Base-by-base conservation (phyloP, 2,329 filamentous ascomycete genomes). In the Xylaria polymorpha region DNA sequence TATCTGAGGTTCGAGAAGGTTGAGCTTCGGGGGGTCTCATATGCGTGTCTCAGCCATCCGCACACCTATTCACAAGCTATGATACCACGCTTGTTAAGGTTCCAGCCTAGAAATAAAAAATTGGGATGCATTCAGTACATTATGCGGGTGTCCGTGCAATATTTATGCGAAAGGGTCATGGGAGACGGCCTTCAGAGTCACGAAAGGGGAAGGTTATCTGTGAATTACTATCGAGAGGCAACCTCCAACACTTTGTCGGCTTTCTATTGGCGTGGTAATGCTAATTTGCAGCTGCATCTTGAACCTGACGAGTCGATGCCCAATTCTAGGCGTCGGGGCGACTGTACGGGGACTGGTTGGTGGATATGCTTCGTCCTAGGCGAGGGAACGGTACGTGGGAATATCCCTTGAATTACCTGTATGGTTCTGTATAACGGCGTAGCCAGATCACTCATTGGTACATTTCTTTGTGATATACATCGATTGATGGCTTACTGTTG, bases 181-280 rank as follows among this genome's bases (percentile, higher is more conserved):
- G 41, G 20, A 12, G 46, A 41, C 12, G 39, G 55, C 39, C n/a
- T 9, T 61, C 18, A n/a, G 35, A 7, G 35, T n/a, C 61, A 64
- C 66, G 14, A 68, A 64, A 60, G 29, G 56, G 61, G 61, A 64
- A 61, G 59, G 59, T 63, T 64, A 56, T 50, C 35, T 32, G 29
- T n/a, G 20, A 10, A 43, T 25, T 1, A n/a, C 22, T 56, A 56
- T 43, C 22, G 44, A 61, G 18, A 50, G 20, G n/a, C 8, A 51
- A 48, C 50, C 50, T 44, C 43, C 32, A 57, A 18, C 61, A 22
- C 14, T 10, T 4, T 14, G 22, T 18, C 48, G 41, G 39, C 32
- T 61, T 29, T 18, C 20, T 20, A 57, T 60, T 56, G 50, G 56
- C 20, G 44, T 60, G 14, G 14, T 15, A 37, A 50, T 14, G 1